phyloP scores from a whole-genome alignment of 805 yeast species.

The Schwanniomyces yamadae region DNA sequence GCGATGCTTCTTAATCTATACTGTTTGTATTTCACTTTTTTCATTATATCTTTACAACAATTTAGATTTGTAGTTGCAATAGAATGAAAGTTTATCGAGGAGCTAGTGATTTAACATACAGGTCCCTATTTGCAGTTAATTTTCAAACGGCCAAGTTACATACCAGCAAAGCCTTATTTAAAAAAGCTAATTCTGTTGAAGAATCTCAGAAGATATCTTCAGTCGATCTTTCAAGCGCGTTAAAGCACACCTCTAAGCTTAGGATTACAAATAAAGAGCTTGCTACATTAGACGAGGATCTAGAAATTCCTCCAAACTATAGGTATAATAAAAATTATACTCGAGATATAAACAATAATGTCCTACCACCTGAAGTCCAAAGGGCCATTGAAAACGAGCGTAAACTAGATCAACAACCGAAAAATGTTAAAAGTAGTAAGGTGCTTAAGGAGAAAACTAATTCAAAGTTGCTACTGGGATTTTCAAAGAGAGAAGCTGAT shows the following conservation, averaged over 20 bases:
- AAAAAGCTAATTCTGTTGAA: conserved; percentile 2
- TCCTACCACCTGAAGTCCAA: conserved; percentile 12
- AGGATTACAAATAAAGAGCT: conserved; percentile 7
- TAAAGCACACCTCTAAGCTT: conserved; percentile 11
- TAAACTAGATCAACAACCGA: background rate
- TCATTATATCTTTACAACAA: too few species aligned
- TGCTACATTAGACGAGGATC: conserved; percentile 10
- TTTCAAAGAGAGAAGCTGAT: background rate
- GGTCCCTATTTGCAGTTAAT: too few species aligned
- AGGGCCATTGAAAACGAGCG: conserved; percentile 10
- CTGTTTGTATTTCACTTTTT: too few species aligned
- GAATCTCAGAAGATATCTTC: conserved; percentile 6
- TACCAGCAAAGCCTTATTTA: background rate
- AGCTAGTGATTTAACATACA: too few species aligned
- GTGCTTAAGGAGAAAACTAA: conserved; percentile 4
- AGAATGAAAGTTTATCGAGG: too few species aligned
- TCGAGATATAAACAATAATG: conserved; percentile 9
- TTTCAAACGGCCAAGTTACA: background rate
- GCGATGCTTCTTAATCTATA: too few species aligned
- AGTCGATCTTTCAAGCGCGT: conserved; percentile 11
- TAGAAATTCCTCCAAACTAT: conserved; percentile 2
- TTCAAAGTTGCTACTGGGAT: conserved; percentile 2
- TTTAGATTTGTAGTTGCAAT: too few species aligned
- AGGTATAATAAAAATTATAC: conserved; percentile 9
- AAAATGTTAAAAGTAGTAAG: background rate